Conservation (phyloP, 1,139 yeast genomes). For the Yamadazyma kanchanaburiensis region DNA sequence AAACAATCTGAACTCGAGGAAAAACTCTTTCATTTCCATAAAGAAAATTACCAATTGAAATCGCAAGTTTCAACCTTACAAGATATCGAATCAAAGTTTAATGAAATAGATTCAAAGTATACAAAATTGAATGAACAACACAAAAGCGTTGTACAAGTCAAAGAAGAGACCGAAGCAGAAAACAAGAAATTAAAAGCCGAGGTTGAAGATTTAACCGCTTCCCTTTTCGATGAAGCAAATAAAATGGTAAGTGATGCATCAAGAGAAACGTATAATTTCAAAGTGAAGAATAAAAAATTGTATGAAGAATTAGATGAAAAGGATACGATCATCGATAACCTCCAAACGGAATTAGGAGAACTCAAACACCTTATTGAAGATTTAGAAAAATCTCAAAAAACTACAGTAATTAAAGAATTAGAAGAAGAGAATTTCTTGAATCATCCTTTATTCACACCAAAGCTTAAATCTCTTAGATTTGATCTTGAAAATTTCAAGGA, state of each 20-base stretch:
- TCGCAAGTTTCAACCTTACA: constrained; percentile 15
- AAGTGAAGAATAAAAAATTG: constrained; percentile 54
- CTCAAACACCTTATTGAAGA: constrained; percentile 53
- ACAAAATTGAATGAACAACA: constrained; percentile 32
- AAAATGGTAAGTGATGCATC: constrained; percentile 74
- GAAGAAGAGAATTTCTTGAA: constrained; percentile 6
- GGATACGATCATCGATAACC: constrained; percentile 60
- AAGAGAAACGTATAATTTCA: constrained; percentile 51
- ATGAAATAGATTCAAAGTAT: constrained; percentile 25
- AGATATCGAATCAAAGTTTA: constrained; percentile 24
- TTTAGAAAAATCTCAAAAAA: constrained; percentile 21
- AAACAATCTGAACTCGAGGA: constrained; percentile 55
- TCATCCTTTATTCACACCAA: constrained; percentile 46
- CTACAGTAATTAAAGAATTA: background rate
- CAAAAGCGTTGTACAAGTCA: constrained; percentile 29
- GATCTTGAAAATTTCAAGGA: constrained; percentile 49
- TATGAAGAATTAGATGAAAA: constrained; percentile 69
- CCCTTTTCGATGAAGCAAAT: constrained; percentile 77
- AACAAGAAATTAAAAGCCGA: constrained; percentile 60
- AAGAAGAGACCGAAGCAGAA: constrained; percentile 54
- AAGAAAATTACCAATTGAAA: constrained; percentile 26
- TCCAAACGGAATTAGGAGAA: constrained; percentile 68
- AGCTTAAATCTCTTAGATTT: constrained; percentile 53
- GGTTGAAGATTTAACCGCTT: constrained; percentile 73
- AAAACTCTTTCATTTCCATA: constrained; percentile 29